Evolutionary conservation across 176 grass and related monocot genomes (phyloP).

Genomic region (Aegilops longissima): DNA sequence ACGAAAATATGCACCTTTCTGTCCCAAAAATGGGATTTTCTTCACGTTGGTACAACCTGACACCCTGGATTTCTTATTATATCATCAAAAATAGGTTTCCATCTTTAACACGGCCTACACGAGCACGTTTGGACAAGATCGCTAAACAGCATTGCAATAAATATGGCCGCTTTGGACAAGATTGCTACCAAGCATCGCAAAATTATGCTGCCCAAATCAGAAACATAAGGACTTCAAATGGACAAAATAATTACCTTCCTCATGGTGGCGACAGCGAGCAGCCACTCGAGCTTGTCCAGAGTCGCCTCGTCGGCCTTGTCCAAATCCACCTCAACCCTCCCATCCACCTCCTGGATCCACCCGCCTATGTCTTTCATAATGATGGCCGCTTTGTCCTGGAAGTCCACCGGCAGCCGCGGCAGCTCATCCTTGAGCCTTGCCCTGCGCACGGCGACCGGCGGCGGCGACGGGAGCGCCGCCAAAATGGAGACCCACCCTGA

Average conservation of each 20-base stretch:
- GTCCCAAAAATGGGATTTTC: neutral
- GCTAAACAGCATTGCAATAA: conserved; percentile 8
- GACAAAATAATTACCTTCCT: conserved; percentile 25
- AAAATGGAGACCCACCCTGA: conserved; percentile 26
- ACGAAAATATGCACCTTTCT: neutral
- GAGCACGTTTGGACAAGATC: neutral
- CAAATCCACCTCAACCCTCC: conserved; percentile 48
- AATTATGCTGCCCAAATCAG: neutral
- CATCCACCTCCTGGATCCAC: conserved; percentile 28
- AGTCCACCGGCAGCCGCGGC: conserved; percentile 5
- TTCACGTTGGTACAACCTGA: neutral
- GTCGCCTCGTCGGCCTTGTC: conserved; percentile 41
- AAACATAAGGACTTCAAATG: neutral
- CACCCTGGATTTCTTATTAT: no score
- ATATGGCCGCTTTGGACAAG: neutral
- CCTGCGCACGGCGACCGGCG: conserved; percentile 15
- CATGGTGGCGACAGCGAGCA: neutral
- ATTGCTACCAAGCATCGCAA: neutral
- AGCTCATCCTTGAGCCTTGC: conserved; percentile 4
- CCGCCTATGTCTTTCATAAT: conserved; percentile 36
- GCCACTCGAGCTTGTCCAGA: conserved; percentile 47
- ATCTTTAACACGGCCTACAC: neutral
- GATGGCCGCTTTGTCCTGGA: conserved; percentile 24
- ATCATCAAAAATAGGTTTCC: neutral
- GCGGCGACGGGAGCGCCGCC: neutral